phyloP scores from a whole-genome alignment of 192 early-diverging fungal species.

The Irineochytrium annulatum region DNA sequence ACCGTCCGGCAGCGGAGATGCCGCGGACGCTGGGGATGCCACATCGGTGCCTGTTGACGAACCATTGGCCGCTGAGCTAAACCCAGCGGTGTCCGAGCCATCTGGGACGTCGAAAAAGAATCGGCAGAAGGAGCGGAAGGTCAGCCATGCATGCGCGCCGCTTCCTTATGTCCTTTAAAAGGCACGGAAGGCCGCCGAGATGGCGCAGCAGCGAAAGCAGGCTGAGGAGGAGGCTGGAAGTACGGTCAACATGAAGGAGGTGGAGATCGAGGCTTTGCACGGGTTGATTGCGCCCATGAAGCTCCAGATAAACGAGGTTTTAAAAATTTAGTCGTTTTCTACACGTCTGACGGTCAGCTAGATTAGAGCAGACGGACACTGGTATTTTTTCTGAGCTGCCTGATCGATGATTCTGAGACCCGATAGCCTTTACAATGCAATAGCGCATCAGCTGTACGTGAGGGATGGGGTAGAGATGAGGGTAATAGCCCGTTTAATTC shows the following conservation, averaged over 20 bases:
- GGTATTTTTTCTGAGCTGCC: constrained; percentile 41
- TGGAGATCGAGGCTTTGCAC: constrained; percentile 68
- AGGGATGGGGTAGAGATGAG: constrained; percentile 44
- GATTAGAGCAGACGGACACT: constrained; percentile 88
- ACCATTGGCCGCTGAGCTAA: neutral
- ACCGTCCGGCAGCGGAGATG: neutral
- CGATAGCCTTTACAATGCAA: constrained; percentile 73
- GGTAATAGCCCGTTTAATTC: constrained; percentile 14
- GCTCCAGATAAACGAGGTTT: constrained; percentile 60
- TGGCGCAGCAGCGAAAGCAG: constrained; percentile 65
- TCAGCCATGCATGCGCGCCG: too few relatives aligned
- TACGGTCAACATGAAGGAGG: constrained; percentile 68
- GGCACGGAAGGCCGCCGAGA: constrained; percentile 67
- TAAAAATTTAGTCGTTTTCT: too few relatives aligned
- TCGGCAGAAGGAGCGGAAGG: neutral
- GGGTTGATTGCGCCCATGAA: constrained; percentile 50
- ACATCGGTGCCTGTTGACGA: neutral
- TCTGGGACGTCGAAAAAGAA: neutral
- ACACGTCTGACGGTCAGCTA: constrained; percentile 17
- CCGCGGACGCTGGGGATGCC: neutral
- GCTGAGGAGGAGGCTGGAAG: constrained; percentile 71
- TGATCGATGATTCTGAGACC: constrained; percentile 13
- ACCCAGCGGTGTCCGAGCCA: neutral
- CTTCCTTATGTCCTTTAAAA: constrained; percentile 33
- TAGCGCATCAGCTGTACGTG: constrained; percentile 71